Base-by-base conservation (phyloP, 306 rosid species). In the Gleditsia sinensis region DNA sequence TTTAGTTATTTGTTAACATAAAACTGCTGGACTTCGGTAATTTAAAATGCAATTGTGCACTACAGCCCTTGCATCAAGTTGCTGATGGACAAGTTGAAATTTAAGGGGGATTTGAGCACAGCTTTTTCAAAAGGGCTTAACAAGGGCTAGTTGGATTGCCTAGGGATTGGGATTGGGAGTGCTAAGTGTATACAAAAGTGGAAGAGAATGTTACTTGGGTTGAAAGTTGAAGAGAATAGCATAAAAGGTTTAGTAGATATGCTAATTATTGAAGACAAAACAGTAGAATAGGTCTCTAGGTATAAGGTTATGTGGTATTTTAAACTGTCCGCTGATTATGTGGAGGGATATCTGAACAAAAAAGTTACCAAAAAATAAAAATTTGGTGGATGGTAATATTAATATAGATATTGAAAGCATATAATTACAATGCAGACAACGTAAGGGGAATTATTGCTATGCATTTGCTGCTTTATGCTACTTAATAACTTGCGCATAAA, bases 331-430 rank as follows among this genome's bases (percentile, higher is more conserved):
- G 25, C 27, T 7, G 33, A 21, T 42, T 46, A 42, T 17, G 5
- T 2, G 3, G 25, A 32, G n/a, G 37, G 60, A 40, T 61, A 30
- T 40, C 23, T 71, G 42, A 61, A 62, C 54, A 13, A 16, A 20
- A 39, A 63, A 20, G 20, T 59, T 19, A 37, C 17, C 59, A 45
- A 69, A 72, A 40, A 9, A 59, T 27, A 25, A 32, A 30, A 45
- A 14, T 1, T 34, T 33, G 20, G 19, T 9, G 19, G 42, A 57
- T 57, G 32, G 25, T 28, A 36, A 43, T 42, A 30, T 25, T 33
- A 54, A 42, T 24, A 66, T 27, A 13, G 20, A 66, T 73, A 55
- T 56, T 60, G 21, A 21, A 21, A 80, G 45, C 33, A 42, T 59
- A 34, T 55, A 62, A 28, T 27, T 56, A 51, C 30, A 64, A 53